phyloP scores from a whole-genome alignment of 1,284 basidiomycete genomes.

The Cryptococcus sp. region DNA sequence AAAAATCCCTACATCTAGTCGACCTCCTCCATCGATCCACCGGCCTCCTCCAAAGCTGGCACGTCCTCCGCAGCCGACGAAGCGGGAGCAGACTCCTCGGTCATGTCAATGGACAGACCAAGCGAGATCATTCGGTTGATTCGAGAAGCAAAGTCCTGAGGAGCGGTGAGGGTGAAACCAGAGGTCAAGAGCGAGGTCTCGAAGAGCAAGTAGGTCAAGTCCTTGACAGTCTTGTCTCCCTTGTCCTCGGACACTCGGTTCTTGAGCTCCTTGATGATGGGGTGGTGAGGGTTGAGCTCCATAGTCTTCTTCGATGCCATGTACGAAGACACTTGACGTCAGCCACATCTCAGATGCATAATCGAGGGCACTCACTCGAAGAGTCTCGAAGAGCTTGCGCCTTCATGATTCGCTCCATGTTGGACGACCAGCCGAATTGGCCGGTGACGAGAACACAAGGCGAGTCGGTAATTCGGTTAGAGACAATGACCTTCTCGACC shows the following conservation, averaged over 20 bases:
- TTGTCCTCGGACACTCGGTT: slow-evolving; percentile 93
- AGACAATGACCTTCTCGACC: slow-evolving; percentile 98
- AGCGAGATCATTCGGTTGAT: slow-evolving; percentile 94
- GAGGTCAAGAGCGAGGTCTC: slow-evolving; percentile 92
- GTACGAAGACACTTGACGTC: slow-evolving; percentile 84
- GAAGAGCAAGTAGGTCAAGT: slow-evolving; percentile 91
- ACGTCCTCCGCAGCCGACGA: slow-evolving; percentile 30
- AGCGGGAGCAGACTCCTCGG: slow-evolving; percentile 30
- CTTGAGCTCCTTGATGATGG: slow-evolving; percentile 94
- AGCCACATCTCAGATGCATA: not conserved
- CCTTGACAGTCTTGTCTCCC: slow-evolving; percentile 96
- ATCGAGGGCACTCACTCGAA: slow-evolving; percentile 52
- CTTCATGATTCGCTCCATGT: slow-evolving; percentile 99
- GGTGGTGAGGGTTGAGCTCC: slow-evolving; percentile 90
- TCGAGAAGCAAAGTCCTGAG: slow-evolving; percentile 88
- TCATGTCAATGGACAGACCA: slow-evolving; percentile 53
- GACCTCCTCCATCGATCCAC: slow-evolving; percentile 50
- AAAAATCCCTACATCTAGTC: slow-evolving; percentile 41
- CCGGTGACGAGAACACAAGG: slow-evolving; percentile 96
- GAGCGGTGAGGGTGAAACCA: slow-evolving; percentile 92
- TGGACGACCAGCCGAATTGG: slow-evolving; percentile 98
- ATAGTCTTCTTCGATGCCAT: slow-evolving; percentile 99
- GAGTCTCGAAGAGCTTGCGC: slow-evolving; percentile 97
- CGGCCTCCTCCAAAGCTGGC: slow-evolving; percentile 43
- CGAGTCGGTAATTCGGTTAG: slow-evolving; percentile 95